A percentile compares a stretch with the other conserved stretches of the same genome.
Conservation (phyloP, 2,329 filamentous ascomycete genomes). For the Trichoderma sp. region DNA sequence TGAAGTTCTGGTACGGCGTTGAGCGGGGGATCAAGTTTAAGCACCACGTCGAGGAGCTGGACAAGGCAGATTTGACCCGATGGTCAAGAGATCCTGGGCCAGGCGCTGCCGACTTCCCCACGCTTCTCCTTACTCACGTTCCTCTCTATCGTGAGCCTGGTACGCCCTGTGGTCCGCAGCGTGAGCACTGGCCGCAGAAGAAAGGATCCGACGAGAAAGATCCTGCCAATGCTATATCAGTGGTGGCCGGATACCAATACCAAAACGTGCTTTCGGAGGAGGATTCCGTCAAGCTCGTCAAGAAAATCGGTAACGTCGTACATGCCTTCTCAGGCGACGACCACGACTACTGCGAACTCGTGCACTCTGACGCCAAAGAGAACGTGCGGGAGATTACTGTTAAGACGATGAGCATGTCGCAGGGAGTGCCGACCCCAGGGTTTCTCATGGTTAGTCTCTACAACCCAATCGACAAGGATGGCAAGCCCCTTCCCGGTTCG, state of each 20-base stretch:
- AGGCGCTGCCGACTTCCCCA: conserved; percentile 66
- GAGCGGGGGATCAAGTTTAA: conserved; percentile 52
- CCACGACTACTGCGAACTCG: conserved; percentile 93
- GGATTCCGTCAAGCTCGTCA: conserved; percentile 72
- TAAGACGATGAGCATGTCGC: conserved; percentile 92
- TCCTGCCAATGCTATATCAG: conserved; percentile 72
- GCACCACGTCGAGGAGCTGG: conserved; percentile 58
- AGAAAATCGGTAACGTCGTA: conserved; percentile 74
- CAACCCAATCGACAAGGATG: conserved; percentile 74
- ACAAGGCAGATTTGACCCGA: conserved; percentile 39
- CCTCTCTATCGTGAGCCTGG: conserved; percentile 79
- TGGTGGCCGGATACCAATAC: conserved; percentile 86
- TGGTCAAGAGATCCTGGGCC: conserved; percentile 40
- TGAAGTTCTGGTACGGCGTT: conserved; percentile 63
- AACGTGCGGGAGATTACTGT: conserved; percentile 82
- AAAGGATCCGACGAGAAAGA: conserved; percentile 63
- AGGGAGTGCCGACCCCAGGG: conserved; percentile 86
- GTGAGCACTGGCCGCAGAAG: conserved; percentile 78
- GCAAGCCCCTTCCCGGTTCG: conserved; percentile 44
- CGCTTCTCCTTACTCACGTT: conserved; percentile 86
- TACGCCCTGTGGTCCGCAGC: conserved; percentile 81
- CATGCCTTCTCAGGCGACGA: conserved; percentile 95
- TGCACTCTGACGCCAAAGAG: conserved; percentile 67
- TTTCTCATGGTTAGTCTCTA: conserved; percentile 87
- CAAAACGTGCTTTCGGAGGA: conserved; percentile 84